These are phyloP conservation scores for Lactarius deliciosus DNA, from an alignment of 768 basidiomycete genomes.

Conservation along the genomic window DNA sequence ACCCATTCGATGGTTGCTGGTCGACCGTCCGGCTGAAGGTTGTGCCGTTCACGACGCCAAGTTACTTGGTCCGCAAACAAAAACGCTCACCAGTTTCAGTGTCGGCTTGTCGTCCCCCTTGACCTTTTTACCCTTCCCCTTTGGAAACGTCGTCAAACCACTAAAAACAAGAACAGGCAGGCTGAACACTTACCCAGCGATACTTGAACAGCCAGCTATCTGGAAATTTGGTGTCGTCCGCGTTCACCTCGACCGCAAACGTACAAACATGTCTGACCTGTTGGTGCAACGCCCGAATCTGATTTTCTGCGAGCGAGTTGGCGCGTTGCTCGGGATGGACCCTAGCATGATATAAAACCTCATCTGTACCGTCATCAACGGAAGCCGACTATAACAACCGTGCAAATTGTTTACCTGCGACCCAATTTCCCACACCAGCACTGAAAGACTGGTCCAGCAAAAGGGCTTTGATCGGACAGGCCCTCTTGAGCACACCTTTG, in stretches of 20 bases:
- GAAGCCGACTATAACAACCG: neutral
- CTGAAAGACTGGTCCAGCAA: conserved; percentile 78
- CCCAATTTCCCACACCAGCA: conserved; percentile 82
- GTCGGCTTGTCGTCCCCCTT: conserved; percentile 31
- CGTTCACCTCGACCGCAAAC: conserved; percentile 65
- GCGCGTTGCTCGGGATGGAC: conserved; percentile 72
- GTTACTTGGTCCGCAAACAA: neutral
- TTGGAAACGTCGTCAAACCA: conserved; percentile 12
- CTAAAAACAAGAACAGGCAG: neutral
- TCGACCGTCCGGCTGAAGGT: conserved; percentile 58
- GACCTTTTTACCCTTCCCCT: conserved; percentile 61
- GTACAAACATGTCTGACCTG: conserved; percentile 56
- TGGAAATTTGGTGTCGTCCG: conserved; percentile 67
- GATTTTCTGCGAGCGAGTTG: conserved; percentile 50
- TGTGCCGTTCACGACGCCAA: neutral
- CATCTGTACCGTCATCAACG: conserved; percentile 42
- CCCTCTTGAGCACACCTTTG: conserved; percentile 48
- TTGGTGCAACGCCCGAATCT: conserved; percentile 51
- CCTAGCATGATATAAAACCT: conserved; percentile 70
- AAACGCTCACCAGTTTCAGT: conserved; percentile 47
- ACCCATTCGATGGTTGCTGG: conserved; percentile 74
- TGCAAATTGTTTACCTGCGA: conserved; percentile 52
- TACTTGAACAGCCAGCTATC: conserved; percentile 65
- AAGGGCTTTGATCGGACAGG: conserved; percentile 71
- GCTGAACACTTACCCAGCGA: conserved; percentile 53